A percentile compares a stretch with the other conserved stretches of the same genome.
These are phyloP conservation scores for Diophrys sp. DNA, from an alignment of 73 alveolate genomes.

Conservation along the genomic window DNA sequence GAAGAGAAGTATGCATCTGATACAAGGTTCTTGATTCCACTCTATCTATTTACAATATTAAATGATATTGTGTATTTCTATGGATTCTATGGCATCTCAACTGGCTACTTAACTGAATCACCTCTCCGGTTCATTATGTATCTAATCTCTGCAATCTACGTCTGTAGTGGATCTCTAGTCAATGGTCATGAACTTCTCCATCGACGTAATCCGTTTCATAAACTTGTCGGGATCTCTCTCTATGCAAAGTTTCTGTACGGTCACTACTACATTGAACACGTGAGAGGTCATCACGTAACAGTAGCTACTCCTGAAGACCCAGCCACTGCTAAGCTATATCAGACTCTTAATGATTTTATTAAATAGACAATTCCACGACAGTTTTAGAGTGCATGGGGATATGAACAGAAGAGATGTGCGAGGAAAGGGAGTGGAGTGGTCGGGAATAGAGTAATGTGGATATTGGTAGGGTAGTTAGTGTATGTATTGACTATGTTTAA, in stretches of 20 bases:
- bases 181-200: constrained; percentile 82
- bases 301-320: constrained; percentile 84
- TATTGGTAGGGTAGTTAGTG: constrained; percentile 11
- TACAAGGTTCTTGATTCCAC: constrained; percentile 3
- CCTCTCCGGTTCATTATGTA: background rate
- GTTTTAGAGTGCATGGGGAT: constrained; percentile 12
- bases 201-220: constrained; percentile 46
- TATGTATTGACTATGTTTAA: constrained; percentile 21
- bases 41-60: background rate
- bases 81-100: background rate
- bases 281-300: constrained; percentile 72
- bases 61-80: constrained; percentile 1
- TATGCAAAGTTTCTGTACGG: constrained; percentile 60
- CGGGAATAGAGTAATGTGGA: constrained; percentile 32
- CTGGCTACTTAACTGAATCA: background rate
- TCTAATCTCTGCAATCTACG: constrained; percentile 12
- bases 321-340: constrained; percentile 69
- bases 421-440: constrained; percentile 9
- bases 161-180: constrained; percentile 25
- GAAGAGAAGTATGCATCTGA: constrained; percentile 1
- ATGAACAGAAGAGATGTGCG: constrained; percentile 8
- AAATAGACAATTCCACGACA: constrained; percentile 54
- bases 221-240: constrained; percentile 60
- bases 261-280: constrained; percentile 76
- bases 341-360: constrained; percentile 49